Conservation (phyloP, 208 protist genomes). For the Trypanosoma lewisi region DNA sequence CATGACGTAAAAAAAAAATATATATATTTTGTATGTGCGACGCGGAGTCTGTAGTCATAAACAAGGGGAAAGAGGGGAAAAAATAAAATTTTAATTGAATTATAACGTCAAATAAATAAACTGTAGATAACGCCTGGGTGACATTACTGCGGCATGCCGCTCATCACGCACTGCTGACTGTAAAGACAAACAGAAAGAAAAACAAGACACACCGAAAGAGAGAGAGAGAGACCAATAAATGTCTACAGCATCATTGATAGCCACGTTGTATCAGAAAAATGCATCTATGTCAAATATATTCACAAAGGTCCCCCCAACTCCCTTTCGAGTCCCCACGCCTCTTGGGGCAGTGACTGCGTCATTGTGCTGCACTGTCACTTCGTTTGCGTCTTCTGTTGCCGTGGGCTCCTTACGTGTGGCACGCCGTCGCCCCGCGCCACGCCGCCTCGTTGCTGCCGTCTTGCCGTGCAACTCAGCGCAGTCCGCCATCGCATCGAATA, state of each 20-base stretch:
- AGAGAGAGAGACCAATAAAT: not conserved
- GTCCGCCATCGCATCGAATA: constrained; percentile 52
- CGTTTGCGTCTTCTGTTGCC: not conserved
- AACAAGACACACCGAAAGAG: not conserved
- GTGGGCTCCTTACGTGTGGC: not conserved
- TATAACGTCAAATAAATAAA: too few relatives aligned
- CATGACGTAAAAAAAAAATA: too few relatives aligned
- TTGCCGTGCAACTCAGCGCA: constrained; percentile 21
- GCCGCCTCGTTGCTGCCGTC: constrained; percentile 1
- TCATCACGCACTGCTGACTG: too few relatives aligned
- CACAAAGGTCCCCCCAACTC: constrained; percentile 11
- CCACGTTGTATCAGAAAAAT: too few relatives aligned
- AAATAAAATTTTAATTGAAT: too few relatives aligned
- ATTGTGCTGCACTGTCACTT: not conserved
- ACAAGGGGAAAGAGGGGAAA: too few relatives aligned
- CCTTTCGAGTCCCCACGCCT: constrained; percentile 1
- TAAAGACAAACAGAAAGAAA: not conserved
- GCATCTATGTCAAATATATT: constrained; percentile 78
- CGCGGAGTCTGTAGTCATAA: too few relatives aligned
- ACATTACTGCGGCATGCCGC: too few relatives aligned
- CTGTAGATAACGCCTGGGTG: too few relatives aligned
- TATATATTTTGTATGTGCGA: too few relatives aligned
- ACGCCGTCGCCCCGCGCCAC: constrained; percentile 2
- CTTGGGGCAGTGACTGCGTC: not conserved
- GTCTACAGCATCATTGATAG: constrained; percentile 8